Base-by-base conservation (phyloP, 2,329 filamentous ascomycete genomes). In the Pseudocercospora vitis region DNA sequence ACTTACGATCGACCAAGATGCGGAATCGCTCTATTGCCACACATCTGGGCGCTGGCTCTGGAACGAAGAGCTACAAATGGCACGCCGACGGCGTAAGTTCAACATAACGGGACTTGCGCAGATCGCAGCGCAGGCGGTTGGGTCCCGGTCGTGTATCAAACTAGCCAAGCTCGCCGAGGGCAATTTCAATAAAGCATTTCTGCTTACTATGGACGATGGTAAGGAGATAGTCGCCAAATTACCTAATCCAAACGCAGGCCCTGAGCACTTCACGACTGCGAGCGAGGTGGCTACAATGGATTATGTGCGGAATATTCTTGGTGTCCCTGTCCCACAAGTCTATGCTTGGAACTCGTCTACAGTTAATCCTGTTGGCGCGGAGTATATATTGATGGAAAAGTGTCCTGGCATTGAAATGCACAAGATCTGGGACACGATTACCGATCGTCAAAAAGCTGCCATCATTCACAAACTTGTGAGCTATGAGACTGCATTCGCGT, bases 231-330 rank as follows among this genome's bases (percentile, higher is more conserved):
- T 73, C 16, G 71, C 68, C 5, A 72, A 70, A 59, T 50, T 73
- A n/a, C 70, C 69, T 2, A 69, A 70, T 56, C 69, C 69, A 14
- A 71, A 70, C 58, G 67, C 68, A 53, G 70, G 71, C 4, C 23
- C 57, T 29, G 53, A 64, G 26, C 68, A 70, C 52, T 67, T 65
- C 24, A 71, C 66, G 6, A 73, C 69, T 18, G 70, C 70, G 6
- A 72, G 68, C 55, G 71, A 73, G 59, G 70, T 70, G 31, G 71
- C 71, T 2, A 73, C 71, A 12, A 70, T 72, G 68, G 63, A 68
- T 29, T 70, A 52, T n/a, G 48, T 55, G 48, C 55, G 52, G 24
- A 52, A 39, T 18, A 28, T 16, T 3, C 42, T 51, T 42, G 46
- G 54, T n/a, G 53, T 58, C 3, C 64, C 63, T 29, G 51, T 60